Evolutionary conservation across 2,329 filamentous ascomycete species (phyloP), one percentile per base, ranked within the genome.

Genomic region (Talaromyces piceae): DNA sequence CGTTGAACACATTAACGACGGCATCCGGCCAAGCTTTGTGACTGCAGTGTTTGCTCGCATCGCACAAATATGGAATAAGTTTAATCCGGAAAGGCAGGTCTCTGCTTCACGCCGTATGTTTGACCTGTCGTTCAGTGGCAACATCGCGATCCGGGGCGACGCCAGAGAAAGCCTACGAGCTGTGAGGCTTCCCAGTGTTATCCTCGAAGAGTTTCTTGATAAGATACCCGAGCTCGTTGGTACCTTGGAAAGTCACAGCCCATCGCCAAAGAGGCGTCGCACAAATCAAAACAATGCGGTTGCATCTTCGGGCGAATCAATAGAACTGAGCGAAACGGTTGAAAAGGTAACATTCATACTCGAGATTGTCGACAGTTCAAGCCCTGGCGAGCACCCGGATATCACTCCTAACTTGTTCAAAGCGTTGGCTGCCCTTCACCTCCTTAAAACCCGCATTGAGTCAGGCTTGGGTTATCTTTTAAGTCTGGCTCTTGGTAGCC

Each of bases 381-480:
- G 82, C 43, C 86, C 88, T 0, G 83, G 83, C 51, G 78, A 81
- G 26, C 87, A 95, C 64, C 70, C 87, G 0, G 81, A 88, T 61
- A 75, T 98, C 33, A 77, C 95, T 5, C 82, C 83, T 53, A 82
- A 81, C 25, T 76, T 98, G 3, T 98, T 97, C 71, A 83, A 85
- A 51, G 80, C 88, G 0, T 79, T 98, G n/a, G 84, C 86, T 4
- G 88, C 95, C 62, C 77, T 98, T 22, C 90, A 95, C 60, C 86
- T 89, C 54, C 87, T 93, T 65, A 86, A 88, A 65, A 80, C 83
- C 23, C 81, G 91, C 52, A 82, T 91, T 23, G 84, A 87, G 39
- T 91, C 90, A 0, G 91, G 94, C 64, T 79, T 96, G 55, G 88
- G 90, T 13, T 97, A 97, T 70, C 75, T 97, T 39, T 87, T 97